Evolutionary conservation across 164 flowering plant genomes (phyloP), one percentile per base, ranked within the genome.

Genomic region (Berberis vulgaris): DNA sequence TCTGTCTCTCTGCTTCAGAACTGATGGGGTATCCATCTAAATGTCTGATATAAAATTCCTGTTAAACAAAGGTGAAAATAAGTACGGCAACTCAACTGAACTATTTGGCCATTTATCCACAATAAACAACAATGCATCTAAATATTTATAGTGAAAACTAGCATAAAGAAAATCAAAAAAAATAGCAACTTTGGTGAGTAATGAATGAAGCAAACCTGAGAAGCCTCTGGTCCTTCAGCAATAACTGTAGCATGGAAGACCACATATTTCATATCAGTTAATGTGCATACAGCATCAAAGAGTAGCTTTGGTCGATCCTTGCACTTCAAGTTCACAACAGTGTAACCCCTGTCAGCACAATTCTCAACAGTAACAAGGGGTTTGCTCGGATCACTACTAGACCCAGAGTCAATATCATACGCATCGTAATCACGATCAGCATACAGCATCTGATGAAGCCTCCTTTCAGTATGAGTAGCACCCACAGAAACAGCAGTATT

Each of bases 261-360:
- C 9, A 87, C 87, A 77, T 87, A 89, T 64, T 89, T 81, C 97
- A 89, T 89, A 67, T 87, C 94, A 1, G 96, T 89, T 5, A 89
- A 69, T 43, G 94, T 80, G 76, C 96, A 89, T 12, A 87, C 70
- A 26, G 72, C 78, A 59, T 87, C 96, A 74, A 84, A 87, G 63
- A 89, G 62, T 49, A 89, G 74, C 73, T 87, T 89, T 1, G 89
- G 94, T 38, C 96, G 77, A 70, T 89, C 93, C 62, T 72, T 76
- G 1, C 84, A 83, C 63, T 82, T 81, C 82, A 85, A 77, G 7
- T 80, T 84, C 45, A 87, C 74, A 49, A 87, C 83, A 8, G 93
- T 80, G 65, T 89, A 89, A 74, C 77, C 88, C 69, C 76, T 89
- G 63, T 89, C 87, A 2, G 65, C 61, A 63, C 87, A 84, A 67